These are phyloP conservation scores for Acanthamoeba divionensis DNA, from an alignment of 208 protist species.

Conservation along the genomic window DNA sequence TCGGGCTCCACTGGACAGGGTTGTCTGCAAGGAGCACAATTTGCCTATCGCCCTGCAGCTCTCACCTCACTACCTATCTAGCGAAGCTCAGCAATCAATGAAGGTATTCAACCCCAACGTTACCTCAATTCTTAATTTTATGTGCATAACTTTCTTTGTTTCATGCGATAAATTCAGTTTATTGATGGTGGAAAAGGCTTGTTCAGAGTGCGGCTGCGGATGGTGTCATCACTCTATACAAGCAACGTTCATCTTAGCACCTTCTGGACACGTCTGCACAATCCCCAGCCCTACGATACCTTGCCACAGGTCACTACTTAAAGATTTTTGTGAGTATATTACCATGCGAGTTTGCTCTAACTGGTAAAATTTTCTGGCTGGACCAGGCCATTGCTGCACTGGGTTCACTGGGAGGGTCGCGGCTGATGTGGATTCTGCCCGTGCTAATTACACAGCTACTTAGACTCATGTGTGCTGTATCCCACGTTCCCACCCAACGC, in stretches of 20 bases:
- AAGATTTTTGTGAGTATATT: too few relatives aligned
- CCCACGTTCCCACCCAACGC: background rate
- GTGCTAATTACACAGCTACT: background rate
- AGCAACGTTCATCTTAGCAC: too few relatives aligned
- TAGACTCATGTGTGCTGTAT: background rate
- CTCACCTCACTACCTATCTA: background rate
- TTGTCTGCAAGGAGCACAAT: background rate
- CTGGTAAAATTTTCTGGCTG: too few relatives aligned
- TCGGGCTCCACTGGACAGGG: background rate
- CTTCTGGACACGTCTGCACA: too few relatives aligned
- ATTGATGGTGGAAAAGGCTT: constrained; percentile 44
- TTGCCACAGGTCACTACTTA: too few relatives aligned
- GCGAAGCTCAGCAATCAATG: background rate
- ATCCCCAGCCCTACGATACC: too few relatives aligned
- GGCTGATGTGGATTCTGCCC: background rate
- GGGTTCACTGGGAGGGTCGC: too few relatives aligned
- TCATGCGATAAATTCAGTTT: background rate
- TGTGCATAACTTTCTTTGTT: background rate
- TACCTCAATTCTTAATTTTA: background rate
- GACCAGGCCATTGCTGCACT: too few relatives aligned
- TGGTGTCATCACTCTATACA: constrained; percentile 53
- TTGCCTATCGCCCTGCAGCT: background rate
- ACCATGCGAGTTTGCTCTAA: too few relatives aligned
- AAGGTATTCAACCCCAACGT: background rate
- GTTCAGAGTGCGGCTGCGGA: constrained; percentile 33